phyloP scores from a whole-genome alignment of 148 eudicot species.

The Bassia scoparia region DNA sequence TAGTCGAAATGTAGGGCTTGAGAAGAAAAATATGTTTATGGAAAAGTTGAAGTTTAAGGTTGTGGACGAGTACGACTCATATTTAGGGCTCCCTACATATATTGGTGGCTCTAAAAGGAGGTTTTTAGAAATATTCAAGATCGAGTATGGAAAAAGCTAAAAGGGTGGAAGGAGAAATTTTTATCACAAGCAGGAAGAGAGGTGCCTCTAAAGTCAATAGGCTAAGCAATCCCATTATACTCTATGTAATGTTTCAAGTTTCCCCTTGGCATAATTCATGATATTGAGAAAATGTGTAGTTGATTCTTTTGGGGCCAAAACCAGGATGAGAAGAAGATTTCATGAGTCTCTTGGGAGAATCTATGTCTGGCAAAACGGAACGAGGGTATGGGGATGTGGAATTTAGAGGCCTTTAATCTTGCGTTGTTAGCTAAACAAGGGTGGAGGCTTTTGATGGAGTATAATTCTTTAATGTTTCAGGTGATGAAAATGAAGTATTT shows the following conservation, averaged over 20 bases:
- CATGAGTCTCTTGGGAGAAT: neutral
- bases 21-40: too few relatives aligned
- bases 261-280: neutral
- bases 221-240: neutral
- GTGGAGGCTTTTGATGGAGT: neutral
- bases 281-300: too few relatives aligned
- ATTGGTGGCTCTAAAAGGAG: neutral
- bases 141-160: too few relatives aligned
- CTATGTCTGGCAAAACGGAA: neutral
- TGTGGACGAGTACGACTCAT: neutral
- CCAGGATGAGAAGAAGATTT: neutral
- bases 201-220: neutral
- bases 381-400: neutral
- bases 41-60: too few relatives aligned
- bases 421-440: neutral
- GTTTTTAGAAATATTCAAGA: neutral
- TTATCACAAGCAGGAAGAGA: too few relatives aligned
- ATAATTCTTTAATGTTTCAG: neutral
- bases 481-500: too few relatives aligned
- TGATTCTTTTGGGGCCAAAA: neutral
- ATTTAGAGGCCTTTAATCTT: neutral
- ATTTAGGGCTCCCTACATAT: neutral
- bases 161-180: too few relatives aligned
- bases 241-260: neutral
- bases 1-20: too few relatives aligned